Evolutionary conservation across 1,284 basidiomycete species (phyloP), one percentile per base, ranked within the genome.

Genomic region (Pseudozyma hubeiensis): DNA sequence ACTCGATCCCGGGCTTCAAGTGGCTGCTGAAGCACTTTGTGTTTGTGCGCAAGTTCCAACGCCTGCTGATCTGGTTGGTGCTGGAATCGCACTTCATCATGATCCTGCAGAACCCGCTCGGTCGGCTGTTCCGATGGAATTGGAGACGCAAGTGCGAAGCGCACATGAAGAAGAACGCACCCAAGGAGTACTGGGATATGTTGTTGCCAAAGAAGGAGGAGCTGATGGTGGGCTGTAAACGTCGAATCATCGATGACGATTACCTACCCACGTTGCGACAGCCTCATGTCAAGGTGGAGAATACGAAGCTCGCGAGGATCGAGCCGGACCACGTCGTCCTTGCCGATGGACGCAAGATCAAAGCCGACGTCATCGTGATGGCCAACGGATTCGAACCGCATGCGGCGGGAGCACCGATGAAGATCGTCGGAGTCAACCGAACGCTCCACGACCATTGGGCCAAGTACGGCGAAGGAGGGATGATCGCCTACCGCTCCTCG

Each of bases 321-420:
- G 77, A 80, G 40, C 71, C 77, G 37, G 19, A 80, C 19, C 73
- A 80, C 40, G 81, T 82, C 37, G 55, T 82, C 11, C 70, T 73
- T 0, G 73, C 64, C 4, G 78, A 80, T 35, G 82, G 82, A 30
- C 52, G 70, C 5, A 57, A 62, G n/a, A 53, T 83, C 39, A 75
- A 80, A 9, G 81, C 82, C 1, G 82, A 84, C 37, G 80, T 83
- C 16, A 82, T 84, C 48, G 69, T 84, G 10, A 65, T 84, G 65
- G 80, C 79, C n/a, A 84, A 79, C 45, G 82, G 82, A 1, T 84
- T 84, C 51, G 58, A 64, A 17, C 64, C 77, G 8, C 60, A 65
- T 30, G 53, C 54, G 9, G 76, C 73, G 4, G 81, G 81, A 3
- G 75, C 74, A 53, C 81, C 81, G 3, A 73, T 83, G 68, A 56